These are phyloP conservation scores for Vaccinium darrowii DNA, from an alignment of 148 eudicot genomes.

Conservation along the genomic window DNA sequence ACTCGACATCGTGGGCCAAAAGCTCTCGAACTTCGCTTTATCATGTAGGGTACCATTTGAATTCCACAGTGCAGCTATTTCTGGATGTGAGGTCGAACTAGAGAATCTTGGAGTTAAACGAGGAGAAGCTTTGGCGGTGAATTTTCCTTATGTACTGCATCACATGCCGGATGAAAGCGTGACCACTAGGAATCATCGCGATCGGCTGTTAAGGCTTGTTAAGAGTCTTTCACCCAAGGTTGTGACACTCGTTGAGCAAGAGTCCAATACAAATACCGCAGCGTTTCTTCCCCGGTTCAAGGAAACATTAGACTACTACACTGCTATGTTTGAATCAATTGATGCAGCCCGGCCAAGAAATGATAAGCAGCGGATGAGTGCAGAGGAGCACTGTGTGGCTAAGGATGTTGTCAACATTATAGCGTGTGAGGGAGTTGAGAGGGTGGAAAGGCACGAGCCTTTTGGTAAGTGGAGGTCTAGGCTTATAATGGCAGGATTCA, in stretches of 20 bases:
- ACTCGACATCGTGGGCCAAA: conserved; percentile 17
- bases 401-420: conserved; percentile 18
- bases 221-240: conserved; percentile 23
- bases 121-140: conserved; percentile 26
- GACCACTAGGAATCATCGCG: conserved; percentile 22
- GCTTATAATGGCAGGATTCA: conserved; percentile 21
- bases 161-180: conserved; percentile 29
- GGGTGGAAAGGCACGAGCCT: conserved; percentile 25
- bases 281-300: conserved; percentile 20
- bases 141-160: conserved; percentile 22
- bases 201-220: conserved; percentile 22
- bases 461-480: conserved; percentile 27
- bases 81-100: conserved; percentile 22
- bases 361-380: conserved; percentile 18
- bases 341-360: conserved; percentile 22
- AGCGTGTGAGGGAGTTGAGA: conserved; percentile 23
- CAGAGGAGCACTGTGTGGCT: conserved; percentile 25
- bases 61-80: conserved; percentile 16
- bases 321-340: conserved; percentile 25
- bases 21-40: conserved; percentile 5
- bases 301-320: conserved; percentile 20
- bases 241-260: conserved; percentile 21
- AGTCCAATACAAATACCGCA: conserved; percentile 22
- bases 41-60: conserved; percentile 16
- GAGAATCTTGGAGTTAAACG: conserved; percentile 8